phyloP scores from a whole-genome alignment of 495 filamentous ascomycete species.

The Schizothecium vesticola region DNA sequence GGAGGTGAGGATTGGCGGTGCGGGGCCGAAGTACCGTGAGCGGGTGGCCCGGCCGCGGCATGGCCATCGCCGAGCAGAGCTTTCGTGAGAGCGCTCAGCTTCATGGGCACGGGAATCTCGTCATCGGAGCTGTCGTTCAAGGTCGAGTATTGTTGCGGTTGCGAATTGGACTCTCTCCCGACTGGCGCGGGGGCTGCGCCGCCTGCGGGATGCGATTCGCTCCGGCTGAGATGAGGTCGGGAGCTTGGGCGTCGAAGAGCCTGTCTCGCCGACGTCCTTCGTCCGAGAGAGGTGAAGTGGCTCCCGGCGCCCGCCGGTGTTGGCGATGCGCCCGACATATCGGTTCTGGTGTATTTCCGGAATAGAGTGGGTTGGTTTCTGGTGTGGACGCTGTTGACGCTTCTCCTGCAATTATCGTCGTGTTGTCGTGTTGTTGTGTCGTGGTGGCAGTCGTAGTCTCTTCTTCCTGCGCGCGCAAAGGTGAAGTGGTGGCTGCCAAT shows the following conservation, averaged over 20 bases:
- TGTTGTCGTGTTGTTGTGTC: background rate
- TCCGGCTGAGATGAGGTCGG: slow-evolving; percentile 29
- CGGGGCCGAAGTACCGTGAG: slow-evolving; percentile 22
- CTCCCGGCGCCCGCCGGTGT: slow-evolving; percentile 32
- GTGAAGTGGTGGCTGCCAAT: slow-evolving; percentile 9
- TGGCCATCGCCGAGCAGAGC: slow-evolving; percentile 65
- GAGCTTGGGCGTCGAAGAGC: slow-evolving; percentile 34
- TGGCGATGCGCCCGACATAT: slow-evolving; percentile 36
- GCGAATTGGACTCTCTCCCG: slow-evolving; percentile 19
- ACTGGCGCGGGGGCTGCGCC: slow-evolving; percentile 4
- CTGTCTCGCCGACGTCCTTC: slow-evolving; percentile 41
- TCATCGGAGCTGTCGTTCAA: slow-evolving; percentile 69
- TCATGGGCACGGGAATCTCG: slow-evolving; percentile 63
- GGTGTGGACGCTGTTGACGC: background rate
- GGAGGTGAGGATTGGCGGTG: slow-evolving; percentile 50
- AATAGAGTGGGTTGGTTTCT: background rate
- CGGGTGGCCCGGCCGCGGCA: slow-evolving; percentile 21
- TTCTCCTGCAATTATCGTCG: background rate
- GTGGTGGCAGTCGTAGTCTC: background rate
- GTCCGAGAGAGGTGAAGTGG: slow-evolving; percentile 30
- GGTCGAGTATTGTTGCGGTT: slow-evolving; percentile 26
- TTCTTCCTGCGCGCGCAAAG: slow-evolving; percentile 1
- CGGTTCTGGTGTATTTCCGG: background rate
- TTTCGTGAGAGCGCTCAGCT: slow-evolving; percentile 74
- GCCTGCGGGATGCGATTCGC: slow-evolving; percentile 34